These are phyloP conservation scores for Lecanosticta acicola DNA, from an alignment of 2,329 filamentous ascomycete species.

Conservation along the genomic window DNA sequence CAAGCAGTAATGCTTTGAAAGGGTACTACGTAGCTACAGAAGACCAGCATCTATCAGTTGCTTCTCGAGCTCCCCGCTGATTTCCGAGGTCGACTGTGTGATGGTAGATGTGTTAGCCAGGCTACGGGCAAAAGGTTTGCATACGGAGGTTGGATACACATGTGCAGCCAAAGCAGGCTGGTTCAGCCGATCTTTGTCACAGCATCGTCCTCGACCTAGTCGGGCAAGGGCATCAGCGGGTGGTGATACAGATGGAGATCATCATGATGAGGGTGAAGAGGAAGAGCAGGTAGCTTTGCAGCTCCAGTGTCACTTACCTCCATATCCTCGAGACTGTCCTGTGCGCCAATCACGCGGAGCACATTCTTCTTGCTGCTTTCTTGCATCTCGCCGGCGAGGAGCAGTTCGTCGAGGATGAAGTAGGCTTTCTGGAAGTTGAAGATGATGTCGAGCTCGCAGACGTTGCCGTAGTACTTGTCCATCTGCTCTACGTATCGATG, in stretches of 20 bases:
- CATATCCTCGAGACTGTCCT: constrained; percentile 97
- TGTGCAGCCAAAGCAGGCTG: constrained; percentile 8
- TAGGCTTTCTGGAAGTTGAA: constrained; percentile 99
- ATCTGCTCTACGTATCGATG: constrained; percentile 99
- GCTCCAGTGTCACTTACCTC: constrained; percentile 65
- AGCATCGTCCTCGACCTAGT: constrained; percentile 38
- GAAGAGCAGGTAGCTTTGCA: constrained; percentile 1
- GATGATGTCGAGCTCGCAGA: constrained; percentile 98
- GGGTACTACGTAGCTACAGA: constrained; percentile 30
- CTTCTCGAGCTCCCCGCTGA: constrained; percentile 26
- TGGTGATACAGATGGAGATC: constrained; percentile 17
- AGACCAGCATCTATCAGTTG: constrained; percentile 25
- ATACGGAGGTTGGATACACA: constrained; percentile 12
- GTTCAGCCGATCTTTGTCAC: constrained; percentile 59
- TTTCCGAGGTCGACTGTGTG: constrained; percentile 22
- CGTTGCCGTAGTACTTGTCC: constrained; percentile 99
- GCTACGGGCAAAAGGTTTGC: background rate
- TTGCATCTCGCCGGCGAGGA: constrained; percentile 93
- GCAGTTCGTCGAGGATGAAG: constrained; percentile 94
- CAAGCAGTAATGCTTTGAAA: constrained; percentile 13
- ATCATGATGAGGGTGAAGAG: constrained; percentile 6
- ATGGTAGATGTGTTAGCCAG: constrained; percentile 13
- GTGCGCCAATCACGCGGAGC: constrained; percentile 87
- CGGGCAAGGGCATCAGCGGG: constrained; percentile 27
- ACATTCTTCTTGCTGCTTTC: constrained; percentile 99